Conservation (phyloP, 495 filamentous ascomycete species). For the Podospora australis region DNA sequence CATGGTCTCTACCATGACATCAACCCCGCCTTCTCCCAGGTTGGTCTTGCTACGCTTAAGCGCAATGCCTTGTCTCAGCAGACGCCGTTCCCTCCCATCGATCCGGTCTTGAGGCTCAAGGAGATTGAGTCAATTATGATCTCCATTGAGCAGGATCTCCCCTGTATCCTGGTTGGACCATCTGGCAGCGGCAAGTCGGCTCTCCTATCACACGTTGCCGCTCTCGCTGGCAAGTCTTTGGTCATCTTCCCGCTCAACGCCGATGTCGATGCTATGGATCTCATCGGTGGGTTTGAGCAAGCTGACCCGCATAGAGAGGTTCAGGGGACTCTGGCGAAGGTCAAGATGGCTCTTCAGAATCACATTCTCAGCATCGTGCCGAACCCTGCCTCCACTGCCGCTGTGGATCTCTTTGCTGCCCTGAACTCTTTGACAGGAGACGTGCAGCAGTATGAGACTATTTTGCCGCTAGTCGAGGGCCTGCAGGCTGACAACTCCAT, state of each 20-base stretch:
- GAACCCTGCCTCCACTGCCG: constrained; percentile 33
- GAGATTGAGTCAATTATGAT: constrained; percentile 81
- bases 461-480: constrained; percentile 27
- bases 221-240: constrained; percentile 62
- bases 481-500: constrained; percentile 21
- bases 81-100: constrained; percentile 47
- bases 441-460: constrained; percentile 19
- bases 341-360: constrained; percentile 49
- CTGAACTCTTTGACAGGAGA: constrained; percentile 27
- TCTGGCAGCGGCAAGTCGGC: constrained; percentile 83
- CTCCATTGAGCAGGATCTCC: constrained; percentile 78
- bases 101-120: constrained; percentile 52
- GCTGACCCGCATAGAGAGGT: constrained; percentile 68
- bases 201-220: constrained; percentile 71
- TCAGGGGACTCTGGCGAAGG: constrained; percentile 46
- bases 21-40: constrained; percentile 51
- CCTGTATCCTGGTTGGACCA: constrained; percentile 79
- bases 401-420: constrained; percentile 36
- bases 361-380: constrained; percentile 47
- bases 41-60: constrained; percentile 66
- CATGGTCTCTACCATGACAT: constrained; percentile 62
- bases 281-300: constrained; percentile 96
- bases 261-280: constrained; percentile 92
- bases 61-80: constrained; percentile 54
- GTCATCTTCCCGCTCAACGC: constrained; percentile 79